These are phyloP conservation scores for Jamesozyma piceae DNA, from an alignment of 805 yeast genomes.

Conservation along the genomic window DNA sequence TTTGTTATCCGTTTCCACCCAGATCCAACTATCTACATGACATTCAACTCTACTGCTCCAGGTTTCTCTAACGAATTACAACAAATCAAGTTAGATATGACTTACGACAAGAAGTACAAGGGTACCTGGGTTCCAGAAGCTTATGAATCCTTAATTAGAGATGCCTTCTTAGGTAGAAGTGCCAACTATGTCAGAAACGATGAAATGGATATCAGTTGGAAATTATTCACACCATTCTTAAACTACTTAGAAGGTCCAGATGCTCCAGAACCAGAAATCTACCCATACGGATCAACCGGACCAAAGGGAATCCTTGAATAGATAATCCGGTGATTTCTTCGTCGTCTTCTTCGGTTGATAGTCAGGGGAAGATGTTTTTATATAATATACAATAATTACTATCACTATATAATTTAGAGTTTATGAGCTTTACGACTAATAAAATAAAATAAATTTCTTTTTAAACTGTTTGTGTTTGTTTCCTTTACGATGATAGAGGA, in stretches of 20 bases:
- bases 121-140: constrained; percentile 96
- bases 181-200: constrained; percentile 97
- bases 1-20: constrained; percentile 93
- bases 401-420: too few species aligned
- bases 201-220: constrained; percentile 91
- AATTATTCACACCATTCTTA: constrained; percentile 82
- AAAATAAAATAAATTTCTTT: too few species aligned
- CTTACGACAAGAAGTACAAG: constrained; percentile 71
- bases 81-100: constrained; percentile 82
- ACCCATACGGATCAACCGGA: constrained; percentile 88
- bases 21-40: constrained; percentile 84
- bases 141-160: constrained; percentile 89
- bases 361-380: too few species aligned
- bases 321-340: too few species aligned
- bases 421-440: too few species aligned
- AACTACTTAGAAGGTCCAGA: constrained; percentile 64
- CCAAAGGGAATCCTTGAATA: constrained; percentile 58
- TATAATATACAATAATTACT: too few species aligned
- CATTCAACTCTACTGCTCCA: constrained; percentile 88
- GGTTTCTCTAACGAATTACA: constrained; percentile 79
- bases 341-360: too few species aligned
- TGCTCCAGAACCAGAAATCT: constrained; percentile 56
- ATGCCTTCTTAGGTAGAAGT: constrained; percentile 84
- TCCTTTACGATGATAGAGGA: too few species aligned
- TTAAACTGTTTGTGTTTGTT: too few species aligned